Conservation (phyloP, 495 filamentous ascomycete species). For the Usnea hakonensis region DNA sequence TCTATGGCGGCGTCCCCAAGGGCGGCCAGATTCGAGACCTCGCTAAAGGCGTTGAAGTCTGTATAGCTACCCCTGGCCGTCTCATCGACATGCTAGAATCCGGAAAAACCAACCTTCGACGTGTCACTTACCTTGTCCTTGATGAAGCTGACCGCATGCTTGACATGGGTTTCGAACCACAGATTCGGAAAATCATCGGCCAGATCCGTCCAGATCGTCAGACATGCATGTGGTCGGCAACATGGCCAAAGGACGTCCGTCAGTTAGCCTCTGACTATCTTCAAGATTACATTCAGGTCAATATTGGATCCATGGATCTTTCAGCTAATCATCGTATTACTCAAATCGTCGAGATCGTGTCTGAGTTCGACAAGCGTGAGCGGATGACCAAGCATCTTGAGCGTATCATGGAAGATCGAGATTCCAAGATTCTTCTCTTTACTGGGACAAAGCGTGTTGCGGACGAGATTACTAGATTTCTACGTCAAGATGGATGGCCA, state of each 20-base stretch:
- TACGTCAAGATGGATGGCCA: constrained; percentile 98
- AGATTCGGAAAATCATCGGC: constrained; percentile 89
- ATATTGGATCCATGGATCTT: constrained; percentile 94
- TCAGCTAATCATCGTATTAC: constrained; percentile 98
- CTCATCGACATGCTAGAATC: constrained; percentile 98
- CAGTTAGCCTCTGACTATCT: constrained; percentile 92
- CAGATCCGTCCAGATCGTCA: constrained; percentile 98
- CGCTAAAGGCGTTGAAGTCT: constrained; percentile 75
- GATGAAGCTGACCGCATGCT: constrained; percentile 88
- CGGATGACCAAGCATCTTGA: constrained; percentile 96
- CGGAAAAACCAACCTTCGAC: constrained; percentile 94
- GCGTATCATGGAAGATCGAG: constrained; percentile 92
- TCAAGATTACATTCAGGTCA: constrained; percentile 96
- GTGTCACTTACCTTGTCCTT: constrained; percentile 89
- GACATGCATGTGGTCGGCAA: constrained; percentile 99
- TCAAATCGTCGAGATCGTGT: constrained; percentile 92
- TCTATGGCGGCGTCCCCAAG: constrained; percentile 97
- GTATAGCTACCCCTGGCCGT: constrained; percentile 95
- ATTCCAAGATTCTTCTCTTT: constrained; percentile 92
- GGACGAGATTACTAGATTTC: constrained; percentile 96
- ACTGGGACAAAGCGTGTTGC: constrained; percentile 97
- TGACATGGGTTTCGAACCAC: constrained; percentile 86
- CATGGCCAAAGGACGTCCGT: constrained; percentile 98
- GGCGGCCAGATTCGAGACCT: constrained; percentile 94
- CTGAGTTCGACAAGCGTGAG: constrained; percentile 95